Base-by-base conservation (phyloP, 2,329 filamentous ascomycete genomes). In the Penicillium sp. region DNA sequence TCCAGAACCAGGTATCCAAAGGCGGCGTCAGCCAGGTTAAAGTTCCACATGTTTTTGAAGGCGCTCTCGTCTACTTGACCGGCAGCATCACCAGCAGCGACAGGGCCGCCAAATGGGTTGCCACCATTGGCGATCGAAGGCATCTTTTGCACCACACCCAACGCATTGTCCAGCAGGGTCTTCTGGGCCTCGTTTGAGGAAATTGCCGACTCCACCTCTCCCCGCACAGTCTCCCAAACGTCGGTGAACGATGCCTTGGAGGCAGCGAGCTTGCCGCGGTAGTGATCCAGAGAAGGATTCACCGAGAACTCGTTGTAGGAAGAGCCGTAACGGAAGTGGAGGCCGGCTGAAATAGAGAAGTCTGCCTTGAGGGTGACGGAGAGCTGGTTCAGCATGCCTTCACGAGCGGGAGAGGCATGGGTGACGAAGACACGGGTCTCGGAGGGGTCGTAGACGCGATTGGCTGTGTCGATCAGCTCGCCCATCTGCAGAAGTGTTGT, bases 41-140 rank as follows among this genome's bases (percentile, higher is more conserved):
- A 98, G 73, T 98, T 98, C 93, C 93, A 98, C 93, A 97, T 97
- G 70, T 98, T 98, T 78, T 98, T 98, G 81, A 98, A 98, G 1
- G 93, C 93, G 64, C 91, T 96, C 77, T 98, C 93, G 56, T 98
- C 93, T 15, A 98, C 90, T 65, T 95, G 88, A 28, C 93, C 93
- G 44, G 89, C 85, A 44, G 83, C 76, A 59, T 75, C 76, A 35
- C 79, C 84, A 33, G 86, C 87, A 43, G 84, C 82, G 46, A 85
- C 82, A 27, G 89, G 88, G 12, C 92, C 92, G 39, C 93, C 93
- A 65, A 98, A 98, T 5, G 93, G 93, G 69, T 97, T 97, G 20
- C 93, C 93, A 47, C 93, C 93, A 53, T 92, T 95, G 32, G 93
- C 93, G 31, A 90, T 91, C 10, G 84, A 86, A 9, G 93, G 93